Evolutionary conservation across 164 flowering plant species (phyloP), one percentile per base, ranked within the genome.

Genomic region (Dillenia suffruticosa): DNA sequence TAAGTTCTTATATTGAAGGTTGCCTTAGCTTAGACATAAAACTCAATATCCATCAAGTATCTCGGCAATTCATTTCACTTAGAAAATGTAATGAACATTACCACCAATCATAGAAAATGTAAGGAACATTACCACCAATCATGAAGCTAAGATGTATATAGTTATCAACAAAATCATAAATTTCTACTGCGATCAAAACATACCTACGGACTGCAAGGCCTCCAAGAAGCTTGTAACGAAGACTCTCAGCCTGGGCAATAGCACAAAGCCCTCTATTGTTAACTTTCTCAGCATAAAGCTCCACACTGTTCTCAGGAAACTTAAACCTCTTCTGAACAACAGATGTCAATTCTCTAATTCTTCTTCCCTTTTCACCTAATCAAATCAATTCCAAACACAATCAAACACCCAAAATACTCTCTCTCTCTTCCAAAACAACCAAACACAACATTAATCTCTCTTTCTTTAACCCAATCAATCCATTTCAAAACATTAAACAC

Each of bases 161-260:
- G 40, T 2, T 26, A 26, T 26, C 40, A 26, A 26, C 40, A 26
- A 26, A 26, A 26, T 26, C 40, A 26, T 26, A 32, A 32, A 32
- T 32, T 32, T 32, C 5, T 32, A 32, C 4, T 4, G 40, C 5
- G 40, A 45, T 32, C 3, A 9, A 45, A 9, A 32, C 26, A 52
- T 63, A 82, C 89, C 86, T 77, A 46, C 88, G 59, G 43, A 86
- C 92, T 57, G 92, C 92, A 57, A 86, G 87, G 1, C 92, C 89
- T 46, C 89, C 89, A 10, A 86, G 87, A 44, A 86, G 84, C 81
- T 84, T 82, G 83, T 86, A 84, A 0, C 89, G 82, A 13, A 86
- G 81, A 32, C 89, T 82, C 73, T 86, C 89, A 1, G 87, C 85
- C 71, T 84, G 88, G 24, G 87, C 91, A 74, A 86, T 79, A 48